Percentiles rank a stretch among this genome's conserved stretches.
phyloP scores from a whole-genome alignment of 495 filamentous ascomycete genomes.

The Neurospora terricola region DNA sequence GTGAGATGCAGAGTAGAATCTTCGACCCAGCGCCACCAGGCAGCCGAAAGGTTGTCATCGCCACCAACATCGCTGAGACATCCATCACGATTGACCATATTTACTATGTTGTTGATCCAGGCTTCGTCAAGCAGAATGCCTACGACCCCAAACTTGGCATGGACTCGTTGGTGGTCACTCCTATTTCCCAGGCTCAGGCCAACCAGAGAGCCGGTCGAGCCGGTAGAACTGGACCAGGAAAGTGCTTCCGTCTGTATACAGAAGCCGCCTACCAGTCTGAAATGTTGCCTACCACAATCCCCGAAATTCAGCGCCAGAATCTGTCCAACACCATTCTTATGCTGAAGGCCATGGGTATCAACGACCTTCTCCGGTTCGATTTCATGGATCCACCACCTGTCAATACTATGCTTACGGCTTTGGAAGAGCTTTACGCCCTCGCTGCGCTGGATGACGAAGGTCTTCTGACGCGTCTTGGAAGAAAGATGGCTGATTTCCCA shows the following conservation, averaged over 20 bases:
- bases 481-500: conserved; percentile 98
- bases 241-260: conserved; percentile 93
- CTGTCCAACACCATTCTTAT: conserved; percentile 92
- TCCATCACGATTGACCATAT: conserved; percentile 96
- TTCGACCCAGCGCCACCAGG: conserved; percentile 90
- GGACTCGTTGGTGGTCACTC: conserved; percentile 91
- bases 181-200: conserved; percentile 92
- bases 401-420: conserved; percentile 92
- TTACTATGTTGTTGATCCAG: conserved; percentile 94
- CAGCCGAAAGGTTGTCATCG: conserved; percentile 89
- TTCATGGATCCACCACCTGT: conserved; percentile 97
- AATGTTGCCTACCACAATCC: conserved; percentile 92
- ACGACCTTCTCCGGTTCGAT: conserved; percentile 93
- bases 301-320: conserved; percentile 95
- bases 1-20: conserved; percentile 87
- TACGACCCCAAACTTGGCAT: conserved; percentile 97
- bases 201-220: conserved; percentile 91
- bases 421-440: conserved; percentile 90
- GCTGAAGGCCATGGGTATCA: conserved; percentile 99
- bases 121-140: conserved; percentile 95
- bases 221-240: conserved; percentile 89
- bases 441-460: conserved; percentile 94
- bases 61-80: conserved; percentile 97
- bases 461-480: conserved; percentile 79
- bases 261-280: conserved; percentile 93